phyloP scores from a whole-genome alignment of 2,329 filamentous ascomycete species.

The Pyrenochaeta sp. region DNA sequence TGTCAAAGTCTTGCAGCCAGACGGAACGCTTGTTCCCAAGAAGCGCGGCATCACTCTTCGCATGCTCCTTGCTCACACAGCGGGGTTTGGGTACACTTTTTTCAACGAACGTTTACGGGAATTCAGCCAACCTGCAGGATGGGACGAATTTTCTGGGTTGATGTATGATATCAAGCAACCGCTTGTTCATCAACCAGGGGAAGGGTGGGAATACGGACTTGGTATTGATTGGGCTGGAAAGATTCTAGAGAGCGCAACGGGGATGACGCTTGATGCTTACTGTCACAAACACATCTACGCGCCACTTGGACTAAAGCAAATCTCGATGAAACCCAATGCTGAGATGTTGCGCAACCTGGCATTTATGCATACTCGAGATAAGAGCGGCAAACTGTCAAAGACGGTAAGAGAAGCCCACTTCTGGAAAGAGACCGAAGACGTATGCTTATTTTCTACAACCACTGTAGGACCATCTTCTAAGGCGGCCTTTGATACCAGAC shows the following conservation, averaged over 20 bases:
- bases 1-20: background rate
- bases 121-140: background rate
- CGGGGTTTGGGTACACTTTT: conserved; percentile 7
- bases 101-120: background rate
- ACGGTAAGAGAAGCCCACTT: too few relatives aligned
- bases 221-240: background rate
- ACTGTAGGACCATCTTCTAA: too few relatives aligned
- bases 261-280: background rate
- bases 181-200: background rate
- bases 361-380: background rate
- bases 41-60: conserved; percentile 2
- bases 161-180: background rate
- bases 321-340: too few relatives aligned
- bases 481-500: too few relatives aligned
- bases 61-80: conserved; percentile 6
- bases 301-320: background rate
- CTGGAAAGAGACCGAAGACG: too few relatives aligned
- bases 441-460: too few relatives aligned
- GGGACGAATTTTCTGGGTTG: background rate
- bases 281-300: background rate
- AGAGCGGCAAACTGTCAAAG: too few relatives aligned
- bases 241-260: background rate
- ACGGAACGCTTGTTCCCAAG: conserved; percentile 5
- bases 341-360: background rate
- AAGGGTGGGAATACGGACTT: background rate